Evolutionary conservation across 1,284 basidiomycete species (phyloP).

Genomic region (Austroboletus niveus): DNA sequence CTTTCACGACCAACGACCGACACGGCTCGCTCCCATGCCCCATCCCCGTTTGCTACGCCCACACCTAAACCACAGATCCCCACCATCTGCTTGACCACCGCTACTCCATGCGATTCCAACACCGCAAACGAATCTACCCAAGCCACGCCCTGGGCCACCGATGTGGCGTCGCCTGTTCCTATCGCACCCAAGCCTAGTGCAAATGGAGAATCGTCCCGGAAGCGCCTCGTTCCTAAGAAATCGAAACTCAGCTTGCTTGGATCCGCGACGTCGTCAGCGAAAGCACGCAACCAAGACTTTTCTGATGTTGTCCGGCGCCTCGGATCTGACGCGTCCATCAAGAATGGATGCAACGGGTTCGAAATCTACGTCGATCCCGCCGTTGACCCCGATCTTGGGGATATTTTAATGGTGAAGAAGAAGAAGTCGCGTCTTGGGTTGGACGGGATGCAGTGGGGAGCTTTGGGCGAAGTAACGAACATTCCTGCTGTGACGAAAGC

Average conservation of each 20-base stretch:
- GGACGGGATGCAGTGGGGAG: slow-evolving; percentile 62
- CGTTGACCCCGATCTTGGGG: slow-evolving; percentile 62
- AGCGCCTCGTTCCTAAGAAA: slow-evolving; percentile 72
- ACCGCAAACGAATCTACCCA: slow-evolving; percentile 37
- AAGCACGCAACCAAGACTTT: slow-evolving; percentile 48
- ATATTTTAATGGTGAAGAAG: slow-evolving; percentile 75
- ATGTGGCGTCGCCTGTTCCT: slow-evolving; percentile 31
- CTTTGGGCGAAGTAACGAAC: slow-evolving; percentile 60
- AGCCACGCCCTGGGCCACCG: slow-evolving; percentile 35
- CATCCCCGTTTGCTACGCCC: slow-evolving; percentile 31
- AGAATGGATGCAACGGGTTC: slow-evolving; percentile 51
- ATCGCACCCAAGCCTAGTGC: slow-evolving; percentile 29
- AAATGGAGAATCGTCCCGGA: slow-evolving; percentile 37
- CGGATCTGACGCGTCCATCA: slow-evolving; percentile 39
- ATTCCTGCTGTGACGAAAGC: slow-evolving; percentile 35
- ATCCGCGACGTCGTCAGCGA: slow-evolving; percentile 28
- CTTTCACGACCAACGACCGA: slow-evolving; percentile 32
- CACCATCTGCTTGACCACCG: slow-evolving; percentile 65
- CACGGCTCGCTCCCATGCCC: slow-evolving; percentile 23
- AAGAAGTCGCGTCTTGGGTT: slow-evolving; percentile 66
- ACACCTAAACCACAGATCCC: slow-evolving; percentile 41
- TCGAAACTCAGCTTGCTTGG: slow-evolving; percentile 60
- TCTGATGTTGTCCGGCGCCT: slow-evolving; percentile 63
- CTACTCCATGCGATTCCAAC: slow-evolving; percentile 57
- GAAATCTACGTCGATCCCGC: slow-evolving; percentile 73